These are phyloP conservation scores for Alliaria petiolata DNA, from an alignment of 345 rosid species.

Conservation along the genomic window DNA sequence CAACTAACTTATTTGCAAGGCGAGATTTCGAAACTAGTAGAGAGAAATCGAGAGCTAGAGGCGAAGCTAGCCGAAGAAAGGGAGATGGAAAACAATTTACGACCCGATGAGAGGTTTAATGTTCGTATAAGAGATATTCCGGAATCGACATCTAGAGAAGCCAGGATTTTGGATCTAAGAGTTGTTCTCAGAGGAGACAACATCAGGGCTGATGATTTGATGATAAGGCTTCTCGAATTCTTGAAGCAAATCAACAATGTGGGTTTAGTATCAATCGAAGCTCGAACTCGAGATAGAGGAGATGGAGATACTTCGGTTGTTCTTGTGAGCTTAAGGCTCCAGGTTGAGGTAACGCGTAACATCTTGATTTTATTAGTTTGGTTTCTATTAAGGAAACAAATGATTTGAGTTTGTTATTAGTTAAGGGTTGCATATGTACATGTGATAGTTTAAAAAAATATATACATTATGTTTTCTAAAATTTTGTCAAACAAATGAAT, in stretches of 20 bases:
- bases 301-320: slow-evolving; percentile 28
- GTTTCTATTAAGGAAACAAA: background rate
- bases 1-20: slow-evolving; percentile 42
- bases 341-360: slow-evolving; percentile 52
- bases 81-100: slow-evolving; percentile 13
- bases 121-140: slow-evolving; percentile 33
- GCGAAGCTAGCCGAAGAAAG: slow-evolving; percentile 32
- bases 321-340: slow-evolving; percentile 44
- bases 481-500: background rate
- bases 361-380: background rate
- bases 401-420: background rate
- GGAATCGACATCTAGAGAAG: slow-evolving; percentile 47
- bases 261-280: slow-evolving; percentile 51
- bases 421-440: background rate
- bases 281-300: slow-evolving; percentile 35
- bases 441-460: background rate
- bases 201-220: slow-evolving; percentile 29
- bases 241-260: slow-evolving; percentile 47
- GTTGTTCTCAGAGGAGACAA: slow-evolving; percentile 47
- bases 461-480: background rate
- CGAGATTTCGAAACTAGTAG: slow-evolving; percentile 49
- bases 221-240: slow-evolving; percentile 59
- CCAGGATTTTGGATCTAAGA: slow-evolving; percentile 45
- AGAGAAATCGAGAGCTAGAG: slow-evolving; percentile 45
- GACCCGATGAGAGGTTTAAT: slow-evolving; percentile 30